Percentiles rank a stretch among this genome's conserved stretches.
These are phyloP conservation scores for Corchorus capsularis DNA, from an alignment of 345 rosid species.

Conservation along the genomic window DNA sequence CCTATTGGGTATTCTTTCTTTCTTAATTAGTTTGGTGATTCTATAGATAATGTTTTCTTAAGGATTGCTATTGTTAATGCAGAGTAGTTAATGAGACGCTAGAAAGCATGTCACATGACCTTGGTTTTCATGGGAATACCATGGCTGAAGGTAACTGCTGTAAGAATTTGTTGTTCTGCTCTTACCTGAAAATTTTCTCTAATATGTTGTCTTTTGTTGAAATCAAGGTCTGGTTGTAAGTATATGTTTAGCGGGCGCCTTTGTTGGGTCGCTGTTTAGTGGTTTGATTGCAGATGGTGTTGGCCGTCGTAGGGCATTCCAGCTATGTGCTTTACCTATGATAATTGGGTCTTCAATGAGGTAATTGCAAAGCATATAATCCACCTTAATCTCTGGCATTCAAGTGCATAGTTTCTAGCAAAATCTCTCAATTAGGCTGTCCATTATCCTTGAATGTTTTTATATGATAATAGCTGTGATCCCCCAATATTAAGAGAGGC, in stretches of 20 bases:
- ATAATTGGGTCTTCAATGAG: slow-evolving; percentile 84
- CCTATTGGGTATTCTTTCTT: slow-evolving; percentile 12
- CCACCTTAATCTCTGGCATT: neutral
- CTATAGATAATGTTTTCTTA: slow-evolving; percentile 11
- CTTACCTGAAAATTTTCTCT: slow-evolving; percentile 22
- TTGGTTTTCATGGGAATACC: slow-evolving; percentile 77
- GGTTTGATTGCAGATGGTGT: slow-evolving; percentile 91
- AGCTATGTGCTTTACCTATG: slow-evolving; percentile 87
- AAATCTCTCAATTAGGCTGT: neutral
- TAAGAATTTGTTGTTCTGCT: slow-evolving; percentile 17
- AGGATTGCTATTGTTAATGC: slow-evolving; percentile 29
- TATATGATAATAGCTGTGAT: neutral
- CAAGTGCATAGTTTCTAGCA: no score
- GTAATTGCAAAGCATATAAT: slow-evolving; percentile 34
- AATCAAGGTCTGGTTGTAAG: slow-evolving; percentile 89
- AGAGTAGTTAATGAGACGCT: slow-evolving; percentile 94
- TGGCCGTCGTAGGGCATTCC: slow-evolving; percentile 93
- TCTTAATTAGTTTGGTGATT: neutral
- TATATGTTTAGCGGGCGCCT: slow-evolving; percentile 92
- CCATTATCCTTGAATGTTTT: neutral
- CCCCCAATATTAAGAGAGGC: no score
- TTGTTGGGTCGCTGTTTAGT: slow-evolving; percentile 79
- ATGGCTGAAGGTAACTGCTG: slow-evolving; percentile 76
- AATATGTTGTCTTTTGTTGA: slow-evolving; percentile 25
- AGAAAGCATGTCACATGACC: slow-evolving; percentile 86